Evolutionary conservation across 75 land plant genomes (phyloP).

Genomic region (Azolla pinnata): DNA sequence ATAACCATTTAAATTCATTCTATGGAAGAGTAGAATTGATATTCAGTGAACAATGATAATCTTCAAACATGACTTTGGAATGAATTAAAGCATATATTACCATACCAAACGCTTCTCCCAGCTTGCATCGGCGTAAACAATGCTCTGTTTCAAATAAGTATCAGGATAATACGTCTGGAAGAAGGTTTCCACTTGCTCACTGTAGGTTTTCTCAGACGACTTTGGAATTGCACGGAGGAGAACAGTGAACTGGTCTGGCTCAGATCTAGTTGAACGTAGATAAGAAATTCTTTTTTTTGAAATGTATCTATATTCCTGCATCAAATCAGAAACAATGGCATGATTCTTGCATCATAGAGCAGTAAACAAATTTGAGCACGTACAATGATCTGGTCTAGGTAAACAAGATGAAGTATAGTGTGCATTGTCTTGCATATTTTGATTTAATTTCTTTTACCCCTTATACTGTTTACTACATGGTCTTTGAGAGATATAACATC

Average conservation of each 20-base stretch:
- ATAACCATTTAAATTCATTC: background rate
- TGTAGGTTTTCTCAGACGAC: slow-evolving; percentile 32
- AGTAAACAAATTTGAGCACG: background rate
- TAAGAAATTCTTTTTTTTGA: slow-evolving; percentile 36
- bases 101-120: slow-evolving; percentile 56
- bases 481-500: too few species aligned
- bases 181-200: slow-evolving; percentile 55
- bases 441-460: too few species aligned
- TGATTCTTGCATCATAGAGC: too few species aligned
- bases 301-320: slow-evolving; percentile 60
- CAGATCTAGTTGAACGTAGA: slow-evolving; percentile 30
- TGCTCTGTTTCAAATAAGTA: slow-evolving; percentile 78
- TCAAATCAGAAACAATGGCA: background rate
- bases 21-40: background rate
- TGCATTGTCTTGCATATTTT: too few species aligned
- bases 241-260: slow-evolving; percentile 63
- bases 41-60: background rate
- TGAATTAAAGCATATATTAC: too few species aligned
- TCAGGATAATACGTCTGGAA: slow-evolving; percentile 59
- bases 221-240: slow-evolving; percentile 61
- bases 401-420: too few species aligned
- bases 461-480: too few species aligned
- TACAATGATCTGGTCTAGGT: too few species aligned
- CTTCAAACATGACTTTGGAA: too few species aligned
- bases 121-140: slow-evolving; percentile 46